phyloP scores from a whole-genome alignment of 2,329 filamentous ascomycete genomes.

The Pezicula carpinea region DNA sequence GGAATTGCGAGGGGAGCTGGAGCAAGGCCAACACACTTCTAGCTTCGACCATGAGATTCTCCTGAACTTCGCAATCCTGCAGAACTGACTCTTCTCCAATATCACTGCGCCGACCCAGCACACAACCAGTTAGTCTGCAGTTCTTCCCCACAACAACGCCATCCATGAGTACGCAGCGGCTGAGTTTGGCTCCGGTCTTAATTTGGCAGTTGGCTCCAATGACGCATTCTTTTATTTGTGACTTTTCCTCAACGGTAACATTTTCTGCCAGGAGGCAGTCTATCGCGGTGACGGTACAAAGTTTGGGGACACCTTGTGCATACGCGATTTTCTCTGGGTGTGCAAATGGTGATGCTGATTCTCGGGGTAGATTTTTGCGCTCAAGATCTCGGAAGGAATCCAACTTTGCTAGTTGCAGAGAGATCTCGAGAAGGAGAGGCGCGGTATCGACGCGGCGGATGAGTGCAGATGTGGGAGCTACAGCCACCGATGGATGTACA shows the following conservation, averaged over 20 bases:
- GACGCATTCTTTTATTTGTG: constrained; percentile 87
- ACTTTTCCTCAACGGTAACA: constrained; percentile 82
- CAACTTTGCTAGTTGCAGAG: constrained; percentile 81
- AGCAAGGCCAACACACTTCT: constrained; percentile 50
- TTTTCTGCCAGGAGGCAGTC: constrained; percentile 87
- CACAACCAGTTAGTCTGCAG: constrained; percentile 81
- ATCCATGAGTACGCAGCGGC: constrained; percentile 90
- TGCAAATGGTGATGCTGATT: constrained; percentile 65
- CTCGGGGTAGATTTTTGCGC: constrained; percentile 19
- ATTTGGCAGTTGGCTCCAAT: constrained; percentile 87
- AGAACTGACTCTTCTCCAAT: constrained; percentile 79
- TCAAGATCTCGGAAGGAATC: constrained; percentile 64
- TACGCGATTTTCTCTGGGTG: constrained; percentile 78
- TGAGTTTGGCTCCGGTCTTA: constrained; percentile 76
- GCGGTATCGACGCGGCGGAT: constrained; percentile 87
- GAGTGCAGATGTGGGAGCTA: constrained; percentile 46
- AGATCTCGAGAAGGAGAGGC: constrained; percentile 74
- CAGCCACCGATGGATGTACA: constrained; percentile 57
- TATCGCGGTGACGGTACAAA: constrained; percentile 74
- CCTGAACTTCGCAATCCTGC: constrained; percentile 88
- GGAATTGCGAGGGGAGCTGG: neutral
- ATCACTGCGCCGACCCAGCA: constrained; percentile 74
- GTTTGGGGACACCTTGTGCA: constrained; percentile 73
- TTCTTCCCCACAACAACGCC: constrained; percentile 80
- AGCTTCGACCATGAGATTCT: constrained; percentile 81